Base-by-base conservation (phyloP, 2,329 filamentous ascomycete species). In the Ascosphaera apis region DNA sequence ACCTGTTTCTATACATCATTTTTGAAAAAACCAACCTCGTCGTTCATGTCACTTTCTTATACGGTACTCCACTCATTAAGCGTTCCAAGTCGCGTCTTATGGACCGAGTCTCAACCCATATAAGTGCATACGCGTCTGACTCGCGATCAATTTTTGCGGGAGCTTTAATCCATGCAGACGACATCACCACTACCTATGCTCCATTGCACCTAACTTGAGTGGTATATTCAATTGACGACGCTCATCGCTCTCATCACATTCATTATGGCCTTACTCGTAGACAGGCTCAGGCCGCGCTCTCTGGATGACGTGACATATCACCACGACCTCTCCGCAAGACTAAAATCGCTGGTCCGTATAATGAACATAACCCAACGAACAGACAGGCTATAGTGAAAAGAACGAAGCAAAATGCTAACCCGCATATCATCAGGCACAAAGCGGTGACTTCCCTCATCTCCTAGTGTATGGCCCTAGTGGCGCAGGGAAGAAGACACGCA, bases 381-480 rank as follows among this genome's bases (percentile, higher is more conserved):
- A n/a, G n/a, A n/a, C n/a, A n/a, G n/a, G n/a, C n/a, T n/a, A n/a
- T n/a, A n/a, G n/a, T n/a, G n/a, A n/a, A n/a, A n/a, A 23, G 21
- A 25, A 11, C 5, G 6, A 25, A 11, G 11, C 21, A 25, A 5
- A 5, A 5, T 25, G 21, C 21, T 25, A 11, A 25, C 11, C 11
- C 32, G 37, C 41, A 46, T 6, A 15, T 40, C 28, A 15, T 36
- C 41, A 92, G 84, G 88, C 88, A 37, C 81, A 91, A 69, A 91
- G 79, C 58, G 83, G 86, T 47, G 91, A 98, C 55, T 98, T 98
- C 53, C 88, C 88, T 35, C 91, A 98, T 59, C 73, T 98, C 33
- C 78, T 98, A 42, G 80, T 98, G 43, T 98, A 95, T 53, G 88
- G 88, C 0, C 88, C 88, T 1, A 93, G 86, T 0, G 88, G 88